A percentile compares a stretch with the other conserved stretches of the same genome.
Evolutionary conservation across 148 eudicot genomes (phyloP).

Genomic region (Vaccinium darrowii): DNA sequence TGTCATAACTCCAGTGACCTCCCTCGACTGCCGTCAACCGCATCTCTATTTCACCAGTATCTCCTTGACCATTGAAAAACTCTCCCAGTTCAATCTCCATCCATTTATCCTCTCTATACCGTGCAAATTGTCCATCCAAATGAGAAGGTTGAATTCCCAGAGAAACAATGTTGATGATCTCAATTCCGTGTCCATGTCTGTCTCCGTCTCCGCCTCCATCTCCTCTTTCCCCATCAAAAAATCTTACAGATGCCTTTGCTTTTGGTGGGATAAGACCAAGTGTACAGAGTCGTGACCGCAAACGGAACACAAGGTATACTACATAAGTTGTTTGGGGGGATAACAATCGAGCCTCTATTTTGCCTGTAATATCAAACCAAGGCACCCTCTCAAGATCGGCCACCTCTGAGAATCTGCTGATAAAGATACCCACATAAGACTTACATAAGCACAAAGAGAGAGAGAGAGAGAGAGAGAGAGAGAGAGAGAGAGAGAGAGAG

Average conservation of each 20-base stretch:
- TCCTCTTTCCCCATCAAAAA: slow-evolving; percentile 16
- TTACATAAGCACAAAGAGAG: background rate
- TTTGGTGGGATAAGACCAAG: background rate
- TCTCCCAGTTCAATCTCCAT: slow-evolving; percentile 54
- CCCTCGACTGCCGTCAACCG: slow-evolving; percentile 35
- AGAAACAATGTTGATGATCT: slow-evolving; percentile 19
- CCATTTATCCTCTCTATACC: slow-evolving; percentile 57
- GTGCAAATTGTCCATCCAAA: slow-evolving; percentile 17
- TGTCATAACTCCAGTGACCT: slow-evolving; percentile 46
- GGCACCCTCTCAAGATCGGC: slow-evolving; percentile 12
- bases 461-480: too few relatives aligned
- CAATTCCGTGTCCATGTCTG: background rate
- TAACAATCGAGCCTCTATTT: slow-evolving; percentile 8
- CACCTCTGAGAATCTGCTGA: slow-evolving; percentile 17
- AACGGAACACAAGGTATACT: slow-evolving; percentile 12
- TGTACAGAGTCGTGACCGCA: background rate
- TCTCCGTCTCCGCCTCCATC: background rate
- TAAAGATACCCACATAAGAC: background rate
- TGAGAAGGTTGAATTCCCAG: too few relatives aligned
- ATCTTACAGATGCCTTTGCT: background rate
- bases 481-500: too few relatives aligned
- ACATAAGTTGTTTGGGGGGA: slow-evolving; percentile 21
- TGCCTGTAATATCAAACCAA: slow-evolving; percentile 21
- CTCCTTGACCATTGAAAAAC: slow-evolving; percentile 12
- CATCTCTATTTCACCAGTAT: slow-evolving; percentile 40